phyloP scores from a whole-genome alignment of 2,329 filamentous ascomycete species.

The Exophiala viscosa region DNA sequence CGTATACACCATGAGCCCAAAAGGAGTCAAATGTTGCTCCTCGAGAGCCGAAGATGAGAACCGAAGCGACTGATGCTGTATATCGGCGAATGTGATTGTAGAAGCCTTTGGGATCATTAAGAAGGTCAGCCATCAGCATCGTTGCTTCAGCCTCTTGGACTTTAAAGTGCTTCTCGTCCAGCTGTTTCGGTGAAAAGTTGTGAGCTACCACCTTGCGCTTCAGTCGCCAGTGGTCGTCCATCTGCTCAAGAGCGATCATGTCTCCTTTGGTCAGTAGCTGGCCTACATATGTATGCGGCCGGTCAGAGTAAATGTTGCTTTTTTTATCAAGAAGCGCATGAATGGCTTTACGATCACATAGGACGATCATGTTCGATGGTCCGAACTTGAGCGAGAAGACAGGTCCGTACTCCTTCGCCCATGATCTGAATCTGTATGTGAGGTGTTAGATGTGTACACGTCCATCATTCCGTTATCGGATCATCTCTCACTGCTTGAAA shows the following conservation, averaged over 20 bases:
- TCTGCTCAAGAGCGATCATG: background rate
- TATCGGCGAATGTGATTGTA: background rate
- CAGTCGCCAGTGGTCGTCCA: background rate
- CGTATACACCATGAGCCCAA: background rate
- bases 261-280: background rate
- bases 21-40: too few relatives aligned
- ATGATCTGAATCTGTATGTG: slow-evolving; percentile 35
- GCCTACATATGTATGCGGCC: slow-evolving; percentile 13
- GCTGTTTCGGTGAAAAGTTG: slow-evolving; percentile 1
- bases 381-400: slow-evolving; percentile 45
- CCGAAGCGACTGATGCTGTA: too few relatives aligned
- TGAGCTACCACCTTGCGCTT: background rate
- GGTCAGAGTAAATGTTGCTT: slow-evolving; percentile 36
- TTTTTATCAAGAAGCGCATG: slow-evolving; percentile 41
- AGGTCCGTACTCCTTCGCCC: slow-evolving; percentile 35
- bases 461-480: too few relatives aligned
- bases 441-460: too few relatives aligned
- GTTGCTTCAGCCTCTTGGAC: background rate
- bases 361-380: slow-evolving; percentile 35
- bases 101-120: background rate
- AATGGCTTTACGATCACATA: slow-evolving; percentile 38
- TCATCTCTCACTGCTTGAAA: too few relatives aligned
- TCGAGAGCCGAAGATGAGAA: too few relatives aligned
- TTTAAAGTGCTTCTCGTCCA: background rate
- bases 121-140: background rate